Evolutionary conservation across 768 basidiomycete genomes (phyloP).

Genomic region (Tylopilus plumbeoviolaceoides): DNA sequence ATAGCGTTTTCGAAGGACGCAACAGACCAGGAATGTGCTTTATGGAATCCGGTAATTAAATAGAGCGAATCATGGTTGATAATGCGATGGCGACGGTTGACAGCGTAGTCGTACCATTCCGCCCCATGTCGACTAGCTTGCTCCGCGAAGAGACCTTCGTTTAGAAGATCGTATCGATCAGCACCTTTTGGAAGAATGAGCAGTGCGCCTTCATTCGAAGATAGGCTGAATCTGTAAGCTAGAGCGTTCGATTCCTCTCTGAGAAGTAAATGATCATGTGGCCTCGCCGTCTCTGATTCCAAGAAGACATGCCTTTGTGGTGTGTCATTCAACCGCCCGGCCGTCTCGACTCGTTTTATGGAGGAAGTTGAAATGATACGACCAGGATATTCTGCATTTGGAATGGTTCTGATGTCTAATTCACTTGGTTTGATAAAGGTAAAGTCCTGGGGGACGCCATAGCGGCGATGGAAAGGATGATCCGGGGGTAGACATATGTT

Average conservation of each 20-base stretch:
- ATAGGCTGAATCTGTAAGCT: slow-evolving; percentile 8
- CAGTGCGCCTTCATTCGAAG: slow-evolving; percentile 24
- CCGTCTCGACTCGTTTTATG: slow-evolving; percentile 1
- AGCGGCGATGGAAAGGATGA: slow-evolving; percentile 17
- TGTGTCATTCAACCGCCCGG: neutral
- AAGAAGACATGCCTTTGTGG: neutral
- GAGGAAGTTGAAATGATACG: slow-evolving; percentile 11
- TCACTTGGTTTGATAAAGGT: slow-evolving; percentile 11
- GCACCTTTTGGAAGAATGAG: slow-evolving; percentile 17
- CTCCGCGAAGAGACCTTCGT: slow-evolving; percentile 15
- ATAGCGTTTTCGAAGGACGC: slow-evolving; percentile 12
- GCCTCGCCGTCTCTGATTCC: neutral
- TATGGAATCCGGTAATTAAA: slow-evolving; percentile 20
- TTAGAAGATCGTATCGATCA: slow-evolving; percentile 16
- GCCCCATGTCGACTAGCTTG: slow-evolving; percentile 19
- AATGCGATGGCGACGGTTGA: slow-evolving; percentile 9
- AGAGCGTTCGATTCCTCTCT: neutral
- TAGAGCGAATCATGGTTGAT: slow-evolving; percentile 26
- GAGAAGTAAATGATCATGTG: neutral
- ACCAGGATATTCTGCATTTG: slow-evolving; percentile 9
- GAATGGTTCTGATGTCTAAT: slow-evolving; percentile 4
- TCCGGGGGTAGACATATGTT: slow-evolving; percentile 33
- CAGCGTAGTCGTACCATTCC: slow-evolving; percentile 27
- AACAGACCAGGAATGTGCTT: slow-evolving; percentile 25
- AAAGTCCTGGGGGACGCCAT: slow-evolving; percentile 27